These are phyloP conservation scores for Mucuna pruriens DNA, from an alignment of 306 rosid species.

Conservation along the genomic window DNA sequence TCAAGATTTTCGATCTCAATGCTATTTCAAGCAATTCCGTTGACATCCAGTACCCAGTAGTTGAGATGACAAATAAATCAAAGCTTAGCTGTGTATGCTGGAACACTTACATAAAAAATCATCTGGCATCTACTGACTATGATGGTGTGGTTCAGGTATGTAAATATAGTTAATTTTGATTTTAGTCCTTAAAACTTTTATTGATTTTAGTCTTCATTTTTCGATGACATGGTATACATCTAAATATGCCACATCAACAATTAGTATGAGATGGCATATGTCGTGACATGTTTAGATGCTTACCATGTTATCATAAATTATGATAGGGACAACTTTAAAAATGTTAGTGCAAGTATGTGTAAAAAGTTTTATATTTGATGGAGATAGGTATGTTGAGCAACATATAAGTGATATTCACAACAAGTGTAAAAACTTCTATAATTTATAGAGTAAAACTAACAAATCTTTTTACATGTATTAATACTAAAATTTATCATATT, in stretches of 20 bases:
- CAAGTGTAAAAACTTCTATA: not conserved
- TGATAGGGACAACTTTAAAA: not conserved
- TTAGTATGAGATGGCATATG: not conserved
- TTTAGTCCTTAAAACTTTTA: not conserved
- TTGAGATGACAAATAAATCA: slow-evolving; percentile 83
- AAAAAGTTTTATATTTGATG: no score
- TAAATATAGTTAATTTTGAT: not conserved
- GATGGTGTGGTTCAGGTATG: slow-evolving; percentile 94
- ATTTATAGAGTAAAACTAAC: not conserved
- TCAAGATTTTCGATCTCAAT: slow-evolving; percentile 82
- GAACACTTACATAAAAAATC: slow-evolving; percentile 84
- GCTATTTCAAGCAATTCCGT: slow-evolving; percentile 60
- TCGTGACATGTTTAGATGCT: not conserved
- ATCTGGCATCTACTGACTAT: slow-evolving; percentile 92
- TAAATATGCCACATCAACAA: not conserved
- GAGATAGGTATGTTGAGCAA: no score
- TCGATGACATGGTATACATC: not conserved
- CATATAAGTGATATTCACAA: no score
- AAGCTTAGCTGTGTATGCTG: slow-evolving; percentile 91
- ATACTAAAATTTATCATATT: not conserved
- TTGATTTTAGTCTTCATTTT: not conserved
- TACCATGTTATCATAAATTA: not conserved
- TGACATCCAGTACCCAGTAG: slow-evolving; percentile 83
- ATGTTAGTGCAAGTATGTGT: no score
- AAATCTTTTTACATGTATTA: not conserved